A percentile compares a stretch with the other conserved stretches of the same genome.
These are phyloP conservation scores for Tremellales sp. DNA, from an alignment of 1,284 basidiomycete genomes.

Conservation along the genomic window DNA sequence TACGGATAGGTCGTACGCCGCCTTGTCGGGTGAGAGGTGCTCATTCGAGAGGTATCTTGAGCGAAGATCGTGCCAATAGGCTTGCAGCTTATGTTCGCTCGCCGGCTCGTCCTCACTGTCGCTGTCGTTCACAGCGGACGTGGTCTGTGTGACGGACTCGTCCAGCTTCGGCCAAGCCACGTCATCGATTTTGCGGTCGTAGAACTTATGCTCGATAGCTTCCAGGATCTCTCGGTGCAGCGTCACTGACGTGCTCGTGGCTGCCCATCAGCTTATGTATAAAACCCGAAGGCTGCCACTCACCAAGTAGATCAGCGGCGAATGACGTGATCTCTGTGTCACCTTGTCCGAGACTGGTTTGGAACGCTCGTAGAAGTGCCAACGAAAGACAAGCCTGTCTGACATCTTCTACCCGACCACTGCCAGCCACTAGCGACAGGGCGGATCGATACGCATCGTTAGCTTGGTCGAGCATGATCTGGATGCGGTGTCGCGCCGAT, in stretches of 20 bases:
- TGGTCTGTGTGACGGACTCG: not conserved
- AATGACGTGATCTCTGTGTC: conserved; percentile 54
- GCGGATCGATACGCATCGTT: conserved; percentile 67
- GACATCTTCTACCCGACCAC: conserved; percentile 64
- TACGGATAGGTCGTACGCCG: conserved; percentile 33
- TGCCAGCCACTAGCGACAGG: conserved; percentile 56
- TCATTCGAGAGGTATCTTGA: conserved; percentile 51
- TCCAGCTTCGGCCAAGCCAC: conserved; percentile 63
- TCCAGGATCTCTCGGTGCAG: conserved; percentile 64
- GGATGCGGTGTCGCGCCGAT: conserved; percentile 58
- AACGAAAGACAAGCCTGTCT: conserved; percentile 68
- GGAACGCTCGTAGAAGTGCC: conserved; percentile 67
- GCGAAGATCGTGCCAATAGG: conserved; percentile 62
- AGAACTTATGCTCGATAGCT: conserved; percentile 53
- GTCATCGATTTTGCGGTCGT: conserved; percentile 53
- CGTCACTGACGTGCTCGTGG: conserved; percentile 63
- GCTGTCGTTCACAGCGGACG: not conserved
- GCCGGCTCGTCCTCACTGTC: conserved; percentile 42
- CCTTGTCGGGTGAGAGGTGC: conserved; percentile 47
- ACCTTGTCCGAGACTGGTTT: conserved; percentile 68
- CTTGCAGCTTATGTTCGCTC: conserved; percentile 49
- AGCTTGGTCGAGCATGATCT: conserved; percentile 60
- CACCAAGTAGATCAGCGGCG: conserved; percentile 65
- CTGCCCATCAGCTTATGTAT: conserved; percentile 51
- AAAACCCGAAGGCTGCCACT: conserved; percentile 23